Evolutionary conservation across 371 early-diverging fungal species (phyloP).

Genomic region (Mortierella sp.): DNA sequence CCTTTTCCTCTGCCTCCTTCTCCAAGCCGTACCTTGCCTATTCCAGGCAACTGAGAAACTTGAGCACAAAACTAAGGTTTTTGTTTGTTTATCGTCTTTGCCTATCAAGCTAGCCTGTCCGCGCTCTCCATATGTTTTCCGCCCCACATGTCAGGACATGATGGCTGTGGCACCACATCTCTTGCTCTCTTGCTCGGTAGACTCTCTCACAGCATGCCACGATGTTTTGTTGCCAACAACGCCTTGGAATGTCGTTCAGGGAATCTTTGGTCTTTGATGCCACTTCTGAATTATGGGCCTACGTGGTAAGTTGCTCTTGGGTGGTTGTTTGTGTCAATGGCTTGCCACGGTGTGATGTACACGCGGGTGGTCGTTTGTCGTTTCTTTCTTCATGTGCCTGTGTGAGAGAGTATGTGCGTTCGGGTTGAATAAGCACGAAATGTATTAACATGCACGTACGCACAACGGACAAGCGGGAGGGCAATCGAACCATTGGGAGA

Average conservation of each 20-base stretch:
- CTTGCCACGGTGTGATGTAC: not conserved
- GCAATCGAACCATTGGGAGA: not conserved
- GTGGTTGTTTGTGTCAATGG: not conserved
- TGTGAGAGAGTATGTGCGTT: not conserved
- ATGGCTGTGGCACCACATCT: constrained; percentile 5
- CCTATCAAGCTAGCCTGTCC: not conserved
- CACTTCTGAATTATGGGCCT: not conserved
- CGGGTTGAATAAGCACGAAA: constrained; percentile 5
- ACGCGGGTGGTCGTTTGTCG: not conserved
- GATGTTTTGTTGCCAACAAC: not conserved
- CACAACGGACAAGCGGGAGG: not conserved
- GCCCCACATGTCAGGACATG: constrained; percentile 6
- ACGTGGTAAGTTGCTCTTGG: not conserved
- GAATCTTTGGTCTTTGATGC: not conserved
- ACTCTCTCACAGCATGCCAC: not conserved
- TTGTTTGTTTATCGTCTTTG: too few species aligned
- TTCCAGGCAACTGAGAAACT: constrained; percentile 6
- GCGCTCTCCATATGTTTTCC: not conserved
- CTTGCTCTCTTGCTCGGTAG: not conserved
- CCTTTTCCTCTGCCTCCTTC: too few species aligned
- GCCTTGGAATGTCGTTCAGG: not conserved
- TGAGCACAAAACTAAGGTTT: constrained; percentile 1
- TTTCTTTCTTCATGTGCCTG: not conserved
- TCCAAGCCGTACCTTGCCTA: not conserved
- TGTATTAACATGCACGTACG: not conserved